Evolutionary conservation across 2,329 filamentous ascomycete genomes (phyloP), one percentile per base, ranked within the genome.

Genomic region (Cercospora sojina): DNA sequence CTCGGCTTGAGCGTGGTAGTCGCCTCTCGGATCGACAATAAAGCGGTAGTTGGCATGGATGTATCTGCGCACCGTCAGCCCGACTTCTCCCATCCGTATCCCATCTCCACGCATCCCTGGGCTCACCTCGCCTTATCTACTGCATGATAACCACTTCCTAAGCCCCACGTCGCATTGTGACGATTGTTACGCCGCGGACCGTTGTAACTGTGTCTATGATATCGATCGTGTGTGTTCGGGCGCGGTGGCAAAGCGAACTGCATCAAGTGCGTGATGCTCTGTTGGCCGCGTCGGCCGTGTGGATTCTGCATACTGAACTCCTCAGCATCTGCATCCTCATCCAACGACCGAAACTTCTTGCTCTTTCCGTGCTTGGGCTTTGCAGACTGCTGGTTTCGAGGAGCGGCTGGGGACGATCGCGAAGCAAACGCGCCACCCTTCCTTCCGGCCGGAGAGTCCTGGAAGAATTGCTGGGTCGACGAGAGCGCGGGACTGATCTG

Each of bases 11-110:
- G 87, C 86, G 67, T 87, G 85, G 77, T 98, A 99, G 74, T 90
- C 87, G 65, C 88, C 90, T 64, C 87, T 85, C 3, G 95, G 94
- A 67, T 92, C 89, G 60, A 99, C 93, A 66, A 99, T 90, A 78
- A 99, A 99, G 64, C 95, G 90, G 77, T 99, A 99, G 79, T 99
- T 99, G 70, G 95, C 93, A 78, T 99, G 93, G 16, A 99, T 89
- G 72, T 92, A 93, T 82, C 90, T 90, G 66, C 12, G 57, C 20
- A 23, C 31, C 53, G 70, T 76, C 59, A 73, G 66, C 51, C 38
- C 43, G 41, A 16, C 6, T 47, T 35, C 55, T 25, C 20, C 31
- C 43, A 41, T 18, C 59, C 3, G 16, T n/a, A 12, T 13, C n/a
- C n/a, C 5, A 25, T 31, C 12, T 51, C 8, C 1, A 6, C 7